phyloP scores from a whole-genome alignment of 2,329 filamentous ascomycete species.

The Pezicula neosporulosa region DNA sequence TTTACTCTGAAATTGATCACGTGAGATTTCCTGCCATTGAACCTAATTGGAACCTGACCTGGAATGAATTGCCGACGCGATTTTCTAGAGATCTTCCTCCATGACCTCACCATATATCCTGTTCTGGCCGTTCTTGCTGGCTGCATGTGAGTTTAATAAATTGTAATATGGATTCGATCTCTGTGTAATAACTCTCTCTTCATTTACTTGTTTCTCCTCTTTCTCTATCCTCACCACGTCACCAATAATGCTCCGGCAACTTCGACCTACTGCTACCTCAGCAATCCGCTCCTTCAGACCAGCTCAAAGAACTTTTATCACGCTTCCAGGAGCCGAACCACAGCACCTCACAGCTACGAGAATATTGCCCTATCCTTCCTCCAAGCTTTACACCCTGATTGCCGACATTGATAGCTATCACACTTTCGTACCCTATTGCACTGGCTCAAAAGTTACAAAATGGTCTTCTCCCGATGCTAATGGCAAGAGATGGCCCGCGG shows the following conservation, averaged over 20 bases:
- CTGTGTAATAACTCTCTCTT: no score
- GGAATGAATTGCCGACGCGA: slow-evolving; percentile 3
- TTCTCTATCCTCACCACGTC: slow-evolving; percentile 12
- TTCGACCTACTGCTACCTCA: slow-evolving; percentile 11
- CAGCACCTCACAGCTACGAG: slow-evolving; percentile 72
- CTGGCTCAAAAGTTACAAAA: slow-evolving; percentile 69
- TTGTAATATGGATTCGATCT: background rate
- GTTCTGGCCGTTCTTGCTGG: background rate
- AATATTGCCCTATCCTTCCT: slow-evolving; percentile 70
- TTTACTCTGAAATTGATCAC: no score
- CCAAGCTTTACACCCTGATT: slow-evolving; percentile 77
- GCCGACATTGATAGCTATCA: slow-evolving; percentile 84
- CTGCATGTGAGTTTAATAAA: background rate
- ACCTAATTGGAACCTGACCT: no score
- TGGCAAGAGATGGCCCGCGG: slow-evolving; percentile 58
- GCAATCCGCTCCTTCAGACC: slow-evolving; percentile 11
- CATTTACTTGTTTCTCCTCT: background rate
- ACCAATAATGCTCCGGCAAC: slow-evolving; percentile 15
- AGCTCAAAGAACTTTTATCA: slow-evolving; percentile 38
- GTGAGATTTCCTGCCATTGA: no score
- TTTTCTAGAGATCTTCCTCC: slow-evolving; percentile 5
- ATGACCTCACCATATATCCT: slow-evolving; percentile 8
- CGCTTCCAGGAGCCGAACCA: slow-evolving; percentile 31
- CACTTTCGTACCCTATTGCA: slow-evolving; percentile 89
- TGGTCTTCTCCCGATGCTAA: slow-evolving; percentile 57